Conservation (phyloP, 768 basidiomycete species). For the Auriscalpium vulgare region DNA sequence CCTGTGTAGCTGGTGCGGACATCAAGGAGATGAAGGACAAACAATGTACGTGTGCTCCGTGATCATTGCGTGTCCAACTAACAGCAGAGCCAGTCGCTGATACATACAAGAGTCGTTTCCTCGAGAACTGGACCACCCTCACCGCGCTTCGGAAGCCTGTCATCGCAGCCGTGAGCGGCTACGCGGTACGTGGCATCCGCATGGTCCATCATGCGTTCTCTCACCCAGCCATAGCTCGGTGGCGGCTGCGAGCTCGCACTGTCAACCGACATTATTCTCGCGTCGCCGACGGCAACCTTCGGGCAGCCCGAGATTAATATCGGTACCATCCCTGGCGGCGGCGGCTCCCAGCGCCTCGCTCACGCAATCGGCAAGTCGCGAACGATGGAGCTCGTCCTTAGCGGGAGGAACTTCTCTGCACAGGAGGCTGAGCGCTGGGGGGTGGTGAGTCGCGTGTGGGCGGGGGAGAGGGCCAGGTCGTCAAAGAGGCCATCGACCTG, state of each 20-base stretch:
- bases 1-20: constrained; percentile 91
- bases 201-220: neutral
- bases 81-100: constrained; percentile 60
- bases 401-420: constrained; percentile 76
- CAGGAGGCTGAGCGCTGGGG: constrained; percentile 84
- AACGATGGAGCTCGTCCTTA: constrained; percentile 90
- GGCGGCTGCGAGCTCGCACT: constrained; percentile 96
- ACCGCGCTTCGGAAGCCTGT: constrained; percentile 79
- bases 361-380: constrained; percentile 84
- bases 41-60: constrained; percentile 48
- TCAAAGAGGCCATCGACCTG: constrained; percentile 79
- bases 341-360: constrained; percentile 87
- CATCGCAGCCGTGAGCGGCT: constrained; percentile 94
- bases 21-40: constrained; percentile 99
- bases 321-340: constrained; percentile 91
- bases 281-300: constrained; percentile 83
- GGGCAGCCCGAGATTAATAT: constrained; percentile 96
- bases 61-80: constrained; percentile 24
- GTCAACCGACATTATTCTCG: constrained; percentile 93
- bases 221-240: constrained; percentile 56
- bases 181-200: constrained; percentile 52
- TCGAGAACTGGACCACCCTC: constrained; percentile 77
- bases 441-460: constrained; percentile 75
- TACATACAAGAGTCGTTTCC: constrained; percentile 78
- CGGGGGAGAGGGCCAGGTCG: constrained; percentile 70